Evolutionary conservation across 768 basidiomycete genomes (phyloP), one percentile per base, ranked within the genome.

Genomic region (Collybia sordida): DNA sequence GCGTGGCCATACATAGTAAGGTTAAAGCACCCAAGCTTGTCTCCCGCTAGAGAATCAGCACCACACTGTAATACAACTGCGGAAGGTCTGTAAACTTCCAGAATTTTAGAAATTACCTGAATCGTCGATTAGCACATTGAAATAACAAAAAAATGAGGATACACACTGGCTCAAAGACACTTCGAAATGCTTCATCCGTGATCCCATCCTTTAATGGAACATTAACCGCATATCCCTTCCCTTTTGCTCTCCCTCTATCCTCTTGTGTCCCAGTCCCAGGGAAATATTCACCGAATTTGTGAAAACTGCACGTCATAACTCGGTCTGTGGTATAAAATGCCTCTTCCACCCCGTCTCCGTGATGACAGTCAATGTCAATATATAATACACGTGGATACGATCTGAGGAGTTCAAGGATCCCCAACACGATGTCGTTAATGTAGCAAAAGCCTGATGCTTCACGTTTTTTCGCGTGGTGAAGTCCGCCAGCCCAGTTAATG

Each of bases 391-490:
- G 86, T 2, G 90, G 78, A 61, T 84, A 83, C 48, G 75, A 82
- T 57, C 94, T 82, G n/a, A 96, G 73, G 6, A 99, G 84, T 66
- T 97, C 96, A 42, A 99, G 79, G 34, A 97, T 96, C 38, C 85
- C 88, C 21, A 98, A 85, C 0, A 97, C 94, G 64, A 98, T 99
- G 67, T 95, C 91, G 67, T 99, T 99, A 70, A 98, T 87, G 74
- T 98, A 99, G 76, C 97, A 99, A 71, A 99, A 99, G 12, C 97
- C 97, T 6, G 90, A 91, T 0, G 96, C 97, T 72, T 98, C 97
- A 48, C 90, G 83, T 67, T 98, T 98, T 73, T 99, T 99, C n/a
- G 97, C 97, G 67, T 99, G 97, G 69, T 99, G 97, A 3, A 99
- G 79, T 2, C 97, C 97, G 7, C 97, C 97, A 0, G 97, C 93